Percentiles rank a stretch among this genome's conserved stretches.
phyloP scores from a whole-genome alignment of 2,329 filamentous ascomycete species.

The Seiridium cupressi region DNA sequence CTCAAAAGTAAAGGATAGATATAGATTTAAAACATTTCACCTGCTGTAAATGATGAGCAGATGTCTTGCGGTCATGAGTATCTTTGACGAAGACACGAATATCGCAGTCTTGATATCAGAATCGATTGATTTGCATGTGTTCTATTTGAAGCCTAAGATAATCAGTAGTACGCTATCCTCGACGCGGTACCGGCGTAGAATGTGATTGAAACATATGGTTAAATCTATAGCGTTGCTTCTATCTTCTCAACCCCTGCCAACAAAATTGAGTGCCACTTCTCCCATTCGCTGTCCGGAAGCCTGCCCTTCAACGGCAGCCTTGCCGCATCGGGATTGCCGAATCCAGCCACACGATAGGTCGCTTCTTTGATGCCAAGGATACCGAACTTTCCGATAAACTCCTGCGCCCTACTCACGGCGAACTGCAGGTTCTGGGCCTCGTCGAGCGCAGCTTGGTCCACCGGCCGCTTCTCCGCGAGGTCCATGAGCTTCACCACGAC shows the following conservation, averaged over 20 bases:
- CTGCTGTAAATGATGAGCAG: too few relatives aligned
- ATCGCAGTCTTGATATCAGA: too few relatives aligned
- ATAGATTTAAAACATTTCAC: too few relatives aligned
- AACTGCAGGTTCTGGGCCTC: conserved; percentile 60
- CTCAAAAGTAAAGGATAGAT: too few relatives aligned
- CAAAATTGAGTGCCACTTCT: conserved; percentile 32
- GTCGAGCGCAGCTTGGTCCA: conserved; percentile 41
- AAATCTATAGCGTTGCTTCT: neutral
- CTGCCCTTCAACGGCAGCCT: conserved; percentile 57
- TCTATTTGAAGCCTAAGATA: too few relatives aligned
- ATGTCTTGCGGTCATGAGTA: too few relatives aligned
- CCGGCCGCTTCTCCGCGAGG: conserved; percentile 33
- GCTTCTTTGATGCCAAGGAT: conserved; percentile 66
- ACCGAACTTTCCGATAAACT: conserved; percentile 59
- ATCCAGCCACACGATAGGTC: conserved; percentile 51
- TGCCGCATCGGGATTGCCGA: conserved; percentile 58
- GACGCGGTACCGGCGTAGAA: too few relatives aligned
- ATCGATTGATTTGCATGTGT: too few relatives aligned
- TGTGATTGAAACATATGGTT: neutral
- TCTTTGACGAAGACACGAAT: too few relatives aligned
- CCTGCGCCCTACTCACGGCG: conserved; percentile 58
- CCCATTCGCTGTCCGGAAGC: conserved; percentile 52
- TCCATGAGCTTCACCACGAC: conserved; percentile 57
- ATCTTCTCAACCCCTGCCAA: conserved; percentile 19
- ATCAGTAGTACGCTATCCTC: too few relatives aligned